Evolutionary conservation across 805 yeast genomes (phyloP).

Genomic region (Candida jianshihensis): DNA sequence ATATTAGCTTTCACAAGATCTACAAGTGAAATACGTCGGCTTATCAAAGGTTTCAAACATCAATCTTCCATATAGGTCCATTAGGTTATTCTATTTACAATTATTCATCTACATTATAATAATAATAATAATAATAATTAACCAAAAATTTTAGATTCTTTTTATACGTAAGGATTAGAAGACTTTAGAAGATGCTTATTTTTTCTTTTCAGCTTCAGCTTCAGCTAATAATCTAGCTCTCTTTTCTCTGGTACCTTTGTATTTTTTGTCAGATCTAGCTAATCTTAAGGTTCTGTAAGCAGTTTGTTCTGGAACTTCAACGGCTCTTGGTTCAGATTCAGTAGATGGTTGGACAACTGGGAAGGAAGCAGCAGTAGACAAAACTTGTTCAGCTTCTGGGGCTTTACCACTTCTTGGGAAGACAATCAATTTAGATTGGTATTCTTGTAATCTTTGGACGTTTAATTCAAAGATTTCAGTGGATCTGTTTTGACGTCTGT

Average conservation of each 20-base stretch:
- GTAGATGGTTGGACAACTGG: slow-evolving; percentile 73
- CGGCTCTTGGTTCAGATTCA: slow-evolving; percentile 78
- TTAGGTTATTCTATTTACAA: no score
- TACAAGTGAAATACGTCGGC: no score
- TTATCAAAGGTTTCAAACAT: no score
- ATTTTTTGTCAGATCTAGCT: slow-evolving; percentile 88
- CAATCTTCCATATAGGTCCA: no score
- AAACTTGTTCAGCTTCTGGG: slow-evolving; percentile 72
- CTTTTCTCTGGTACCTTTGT: slow-evolving; percentile 92
- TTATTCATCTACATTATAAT: no score
- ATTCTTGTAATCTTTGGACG: slow-evolving; percentile 94
- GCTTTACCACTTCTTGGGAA: slow-evolving; percentile 89
- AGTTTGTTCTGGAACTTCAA: slow-evolving; percentile 51
- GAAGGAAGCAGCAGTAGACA: slow-evolving; percentile 66
- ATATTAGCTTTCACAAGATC: no score
- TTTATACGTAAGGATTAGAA: slow-evolving; percentile 1
- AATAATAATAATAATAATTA: no score
- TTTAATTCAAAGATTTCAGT: slow-evolving; percentile 91
- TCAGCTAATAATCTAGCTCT: slow-evolving; percentile 94
- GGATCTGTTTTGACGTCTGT: slow-evolving; percentile 98
- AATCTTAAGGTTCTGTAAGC: slow-evolving; percentile 94
- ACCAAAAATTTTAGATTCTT: background rate
- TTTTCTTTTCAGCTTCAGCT: slow-evolving; percentile 99
- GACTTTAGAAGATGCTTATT: slow-evolving; percentile 40
- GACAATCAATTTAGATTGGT: slow-evolving; percentile 91